Evolutionary conservation across 352 stramenopile species (phyloP), one percentile per base, ranked within the genome.

Genomic region (Globisporangium emineosum): DNA sequence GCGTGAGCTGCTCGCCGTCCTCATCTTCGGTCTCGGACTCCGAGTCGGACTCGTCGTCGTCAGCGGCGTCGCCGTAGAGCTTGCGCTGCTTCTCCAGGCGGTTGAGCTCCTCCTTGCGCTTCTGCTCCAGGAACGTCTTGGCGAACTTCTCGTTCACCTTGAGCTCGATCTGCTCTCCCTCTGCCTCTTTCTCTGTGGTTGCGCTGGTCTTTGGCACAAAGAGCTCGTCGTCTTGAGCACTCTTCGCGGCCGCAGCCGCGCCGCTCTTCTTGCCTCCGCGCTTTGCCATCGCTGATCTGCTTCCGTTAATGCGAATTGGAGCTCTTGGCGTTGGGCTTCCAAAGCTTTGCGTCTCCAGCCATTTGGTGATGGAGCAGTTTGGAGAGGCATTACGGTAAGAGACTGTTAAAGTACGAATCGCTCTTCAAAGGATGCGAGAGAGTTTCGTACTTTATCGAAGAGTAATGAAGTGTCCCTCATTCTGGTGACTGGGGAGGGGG

Each of bases 1-100:
- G 60, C 29, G 85, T 94, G 29, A 96, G 76, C 60, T 91, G 75
- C 60, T 93, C 86, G 37, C 81, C 87, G 60, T 96, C 87, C 64
- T 94, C 86, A 60, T 94, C 86, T 62, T 95, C 87, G 4, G 82
- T 89, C 72, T 96, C 87, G 6, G 83, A 93, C 21, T 90, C 82
- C 0, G 78, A 90, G 25, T 89, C 77, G 25, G 85, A 76, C 17
- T 90, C 80, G 57, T 88, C 74, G 23, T 76, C 67, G 47, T 78
- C 70, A 23, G 78, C 71, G 5, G 64, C 53, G 1, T 47, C 45
- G n/a, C 67, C 47, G 3, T 77, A 40, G 2, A 71, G 68, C 30
- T 70, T 68, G 25, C 79, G 77, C 57, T 78, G 74, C 25, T 78
- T 72, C 50, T 82, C 72, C 5, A 93, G 68, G 2, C 70, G 65